phyloP scores from a whole-genome alignment of 1,284 basidiomycete species.

The Phlebopus sp. region DNA sequence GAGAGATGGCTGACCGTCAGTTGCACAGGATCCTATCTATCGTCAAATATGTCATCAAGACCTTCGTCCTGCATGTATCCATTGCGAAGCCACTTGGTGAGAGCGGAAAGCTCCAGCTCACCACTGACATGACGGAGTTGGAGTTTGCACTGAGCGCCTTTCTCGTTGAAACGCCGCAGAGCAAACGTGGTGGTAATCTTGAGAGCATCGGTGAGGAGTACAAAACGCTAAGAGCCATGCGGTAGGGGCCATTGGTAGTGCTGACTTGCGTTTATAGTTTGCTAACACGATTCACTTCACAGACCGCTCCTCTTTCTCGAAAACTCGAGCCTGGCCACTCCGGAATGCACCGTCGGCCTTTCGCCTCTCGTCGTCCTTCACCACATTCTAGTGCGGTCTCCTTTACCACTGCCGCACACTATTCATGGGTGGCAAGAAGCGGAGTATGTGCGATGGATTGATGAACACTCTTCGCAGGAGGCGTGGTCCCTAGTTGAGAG shows the following conservation, averaged over 20 bases:
- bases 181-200: slow-evolving; percentile 60
- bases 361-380: slow-evolving; percentile 85
- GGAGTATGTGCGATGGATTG: slow-evolving; percentile 88
- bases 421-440: slow-evolving; percentile 90
- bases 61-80: slow-evolving; percentile 87
- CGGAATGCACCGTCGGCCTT: slow-evolving; percentile 66
- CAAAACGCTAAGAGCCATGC: slow-evolving; percentile 72
- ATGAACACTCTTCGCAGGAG: slow-evolving; percentile 73
- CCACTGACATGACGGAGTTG: slow-evolving; percentile 92
- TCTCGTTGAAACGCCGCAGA: slow-evolving; percentile 56
- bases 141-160: slow-evolving; percentile 88
- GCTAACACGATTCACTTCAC: slow-evolving; percentile 8
- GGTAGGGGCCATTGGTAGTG: slow-evolving; percentile 44
- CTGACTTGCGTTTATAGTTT: background rate
- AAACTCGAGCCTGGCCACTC: slow-evolving; percentile 61
- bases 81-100: slow-evolving; percentile 87
- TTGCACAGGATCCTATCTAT: slow-evolving; percentile 59
- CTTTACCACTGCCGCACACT: slow-evolving; percentile 80
- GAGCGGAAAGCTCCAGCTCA: slow-evolving; percentile 86
- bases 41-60: slow-evolving; percentile 73
- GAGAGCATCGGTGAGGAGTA: slow-evolving; percentile 81
- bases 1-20: slow-evolving; percentile 4
- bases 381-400: slow-evolving; percentile 88
- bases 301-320: slow-evolving; percentile 89
- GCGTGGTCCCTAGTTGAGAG: slow-evolving; percentile 70